phyloP scores from a whole-genome alignment of 1,284 basidiomycete species.

The Ganoderma leucocontextum region DNA sequence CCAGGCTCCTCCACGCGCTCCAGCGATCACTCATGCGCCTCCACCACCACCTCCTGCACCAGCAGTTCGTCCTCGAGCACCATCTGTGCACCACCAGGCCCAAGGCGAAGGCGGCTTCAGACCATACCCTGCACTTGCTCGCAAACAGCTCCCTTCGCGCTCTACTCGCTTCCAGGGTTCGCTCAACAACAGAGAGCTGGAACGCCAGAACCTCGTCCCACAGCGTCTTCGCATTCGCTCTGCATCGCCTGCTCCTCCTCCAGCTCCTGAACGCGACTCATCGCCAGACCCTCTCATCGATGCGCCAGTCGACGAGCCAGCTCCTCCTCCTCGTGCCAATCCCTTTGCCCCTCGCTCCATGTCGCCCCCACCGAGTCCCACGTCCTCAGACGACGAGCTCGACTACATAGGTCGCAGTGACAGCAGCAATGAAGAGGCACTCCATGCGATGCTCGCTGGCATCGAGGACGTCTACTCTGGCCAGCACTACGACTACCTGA shows the following conservation, averaged over 20 bases:
- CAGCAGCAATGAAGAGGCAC: background rate
- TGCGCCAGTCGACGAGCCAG: slow-evolving; percentile 14
- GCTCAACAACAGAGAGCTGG: slow-evolving; percentile 19
- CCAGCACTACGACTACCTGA: slow-evolving; percentile 1
- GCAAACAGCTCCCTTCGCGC: slow-evolving; percentile 9
- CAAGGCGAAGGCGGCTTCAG: slow-evolving; percentile 12
- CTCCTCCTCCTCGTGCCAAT: background rate
- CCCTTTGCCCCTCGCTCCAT: slow-evolving; percentile 2
- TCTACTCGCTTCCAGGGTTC: slow-evolving; percentile 18
- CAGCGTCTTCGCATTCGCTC: slow-evolving; percentile 15
- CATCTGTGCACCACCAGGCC: slow-evolving; percentile 9
- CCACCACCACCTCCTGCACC: slow-evolving; percentile 3
- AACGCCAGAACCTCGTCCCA: slow-evolving; percentile 13
- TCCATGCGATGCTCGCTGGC: slow-evolving; percentile 16
- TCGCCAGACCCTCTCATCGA: slow-evolving; percentile 14
- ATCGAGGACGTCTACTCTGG: slow-evolving; percentile 20
- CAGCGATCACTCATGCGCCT: background rate
- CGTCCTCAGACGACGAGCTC: slow-evolving; percentile 18
- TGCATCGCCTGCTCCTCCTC: slow-evolving; percentile 15
- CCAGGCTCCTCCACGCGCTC: slow-evolving; percentile 4
- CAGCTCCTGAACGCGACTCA: slow-evolving; percentile 3
- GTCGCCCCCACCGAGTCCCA: slow-evolving; percentile 14
- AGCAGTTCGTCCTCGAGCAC: background rate
- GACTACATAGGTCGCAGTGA: slow-evolving; percentile 12
- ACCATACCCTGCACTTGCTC: slow-evolving; percentile 20